These are phyloP conservation scores for Lentinula sp. DNA, from an alignment of 768 basidiomycete species.

Conservation along the genomic window DNA sequence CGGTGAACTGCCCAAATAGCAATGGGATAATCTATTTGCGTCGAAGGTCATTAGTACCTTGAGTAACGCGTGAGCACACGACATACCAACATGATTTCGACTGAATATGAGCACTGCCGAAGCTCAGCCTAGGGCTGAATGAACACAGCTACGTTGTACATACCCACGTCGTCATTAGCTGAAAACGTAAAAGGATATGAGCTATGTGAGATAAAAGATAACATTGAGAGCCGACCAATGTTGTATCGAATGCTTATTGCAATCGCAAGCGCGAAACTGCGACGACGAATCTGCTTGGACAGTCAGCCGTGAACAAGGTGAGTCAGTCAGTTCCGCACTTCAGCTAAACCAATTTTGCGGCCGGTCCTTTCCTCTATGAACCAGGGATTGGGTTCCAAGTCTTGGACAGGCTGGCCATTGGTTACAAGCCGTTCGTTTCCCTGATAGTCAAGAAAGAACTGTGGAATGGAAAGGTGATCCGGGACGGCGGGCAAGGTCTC, in stretches of 20 bases:
- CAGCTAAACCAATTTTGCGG: conserved; percentile 27
- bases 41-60: background rate
- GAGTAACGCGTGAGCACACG: background rate
- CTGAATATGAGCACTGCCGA: conserved; percentile 55
- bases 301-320: conserved; percentile 2
- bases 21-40: conserved; percentile 42
- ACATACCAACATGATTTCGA: conserved; percentile 59
- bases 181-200: background rate
- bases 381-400: conserved; percentile 33
- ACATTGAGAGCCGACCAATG: conserved; percentile 24
- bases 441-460: conserved; percentile 49
- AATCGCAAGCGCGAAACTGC: conserved; percentile 36
- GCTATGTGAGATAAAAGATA: background rate
- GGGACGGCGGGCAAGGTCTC: conserved; percentile 36
- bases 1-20: conserved; percentile 52
- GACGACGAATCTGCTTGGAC: conserved; percentile 26
- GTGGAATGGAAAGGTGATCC: conserved; percentile 49
- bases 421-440: conserved; percentile 34
- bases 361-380: conserved; percentile 49
- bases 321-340: conserved; percentile 22
- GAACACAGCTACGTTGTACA: conserved; percentile 9
- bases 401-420: background rate
- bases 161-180: conserved; percentile 49
- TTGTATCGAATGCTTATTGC: conserved; percentile 25
- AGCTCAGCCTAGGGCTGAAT: background rate